Evolutionary conservation across 116 monocot genomes (phyloP).

Genomic region (Papilionanthe hybrid): DNA sequence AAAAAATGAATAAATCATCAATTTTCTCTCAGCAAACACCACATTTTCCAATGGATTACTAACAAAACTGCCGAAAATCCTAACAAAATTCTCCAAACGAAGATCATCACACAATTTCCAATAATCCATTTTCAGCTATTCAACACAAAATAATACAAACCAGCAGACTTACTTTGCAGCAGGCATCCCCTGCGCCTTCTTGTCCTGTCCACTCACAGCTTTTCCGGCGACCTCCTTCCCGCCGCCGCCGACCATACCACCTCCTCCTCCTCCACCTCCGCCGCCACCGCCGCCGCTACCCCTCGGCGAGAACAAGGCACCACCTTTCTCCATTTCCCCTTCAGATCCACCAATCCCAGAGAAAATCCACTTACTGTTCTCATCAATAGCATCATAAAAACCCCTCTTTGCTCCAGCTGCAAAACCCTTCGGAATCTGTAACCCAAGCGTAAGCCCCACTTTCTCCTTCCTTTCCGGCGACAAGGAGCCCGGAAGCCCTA

Average conservation of each 20-base stretch:
- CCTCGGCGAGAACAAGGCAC: conserved; percentile 12
- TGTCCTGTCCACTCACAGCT: not conserved
- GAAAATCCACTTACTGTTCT: conserved; percentile 29
- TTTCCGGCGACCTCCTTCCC: conserved; percentile 8
- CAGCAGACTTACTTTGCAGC: conserved; percentile 32
- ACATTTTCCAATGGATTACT: not conserved
- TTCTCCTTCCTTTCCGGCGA: conserved; percentile 35
- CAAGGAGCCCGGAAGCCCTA: conserved; percentile 56
- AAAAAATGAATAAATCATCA: not conserved
- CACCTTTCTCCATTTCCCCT: not conserved
- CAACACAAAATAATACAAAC: not conserved
- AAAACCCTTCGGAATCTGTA: conserved; percentile 19
- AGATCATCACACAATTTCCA: not conserved
- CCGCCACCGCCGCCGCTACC: conserved; percentile 7
- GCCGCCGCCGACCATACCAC: not conserved
- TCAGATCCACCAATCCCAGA: conserved; percentile 12
- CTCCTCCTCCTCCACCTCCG: conserved; percentile 1
- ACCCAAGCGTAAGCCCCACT: conserved; percentile 14
- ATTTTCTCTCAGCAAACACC: not conserved
- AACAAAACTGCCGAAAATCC: not conserved
- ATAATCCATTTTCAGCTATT: not conserved
- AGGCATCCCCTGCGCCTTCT: conserved; percentile 13
- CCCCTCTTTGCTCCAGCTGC: conserved; percentile 27
- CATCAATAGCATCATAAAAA: conserved; percentile 42
- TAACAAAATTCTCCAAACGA: not conserved